phyloP scores from a whole-genome alignment of 495 filamentous ascomycete species.

The Aspergillus saccharolyticus region DNA sequence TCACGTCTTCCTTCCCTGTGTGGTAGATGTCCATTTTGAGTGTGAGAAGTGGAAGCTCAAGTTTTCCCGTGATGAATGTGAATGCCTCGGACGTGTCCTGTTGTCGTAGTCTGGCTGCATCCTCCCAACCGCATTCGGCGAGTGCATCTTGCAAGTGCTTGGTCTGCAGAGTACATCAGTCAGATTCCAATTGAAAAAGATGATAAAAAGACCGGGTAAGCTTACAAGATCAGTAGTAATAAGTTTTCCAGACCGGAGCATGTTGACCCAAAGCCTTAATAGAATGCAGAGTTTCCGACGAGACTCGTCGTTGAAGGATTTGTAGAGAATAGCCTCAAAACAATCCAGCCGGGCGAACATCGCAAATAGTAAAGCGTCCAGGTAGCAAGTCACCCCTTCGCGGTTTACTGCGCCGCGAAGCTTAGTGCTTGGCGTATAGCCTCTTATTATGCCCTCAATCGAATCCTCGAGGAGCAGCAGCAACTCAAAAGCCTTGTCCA shows the following conservation, averaged over 20 bases:
- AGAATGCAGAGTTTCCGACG: slow-evolving; percentile 67
- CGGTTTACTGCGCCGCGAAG: slow-evolving; percentile 87
- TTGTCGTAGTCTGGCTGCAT: slow-evolving; percentile 68
- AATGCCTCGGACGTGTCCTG: slow-evolving; percentile 96
- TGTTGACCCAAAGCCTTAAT: slow-evolving; percentile 87
- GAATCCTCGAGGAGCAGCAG: slow-evolving; percentile 72
- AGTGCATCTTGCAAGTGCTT: slow-evolving; percentile 75
- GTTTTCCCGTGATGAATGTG: slow-evolving; percentile 82
- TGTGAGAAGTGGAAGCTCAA: slow-evolving; percentile 83
- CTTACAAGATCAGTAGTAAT: slow-evolving; percentile 82
- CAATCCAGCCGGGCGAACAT: slow-evolving; percentile 90
- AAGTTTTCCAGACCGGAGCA: slow-evolving; percentile 76
- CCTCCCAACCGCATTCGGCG: slow-evolving; percentile 86
- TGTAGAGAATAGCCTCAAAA: slow-evolving; percentile 86
- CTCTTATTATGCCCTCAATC: slow-evolving; percentile 71
- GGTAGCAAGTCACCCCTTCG: slow-evolving; percentile 79
- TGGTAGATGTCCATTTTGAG: slow-evolving; percentile 95
- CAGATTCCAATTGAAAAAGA: slow-evolving; percentile 21
- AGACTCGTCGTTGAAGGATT: slow-evolving; percentile 58
- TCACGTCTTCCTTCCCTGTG: slow-evolving; percentile 72
- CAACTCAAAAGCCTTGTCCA: slow-evolving; percentile 69
- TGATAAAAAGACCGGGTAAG: background rate
- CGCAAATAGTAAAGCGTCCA: slow-evolving; percentile 88
- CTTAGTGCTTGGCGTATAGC: slow-evolving; percentile 61
- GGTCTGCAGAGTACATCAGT: slow-evolving; percentile 51